phyloP scores from a whole-genome alignment of 192 early-diverging fungal species.

The Gamsiella multidivaricata region DNA sequence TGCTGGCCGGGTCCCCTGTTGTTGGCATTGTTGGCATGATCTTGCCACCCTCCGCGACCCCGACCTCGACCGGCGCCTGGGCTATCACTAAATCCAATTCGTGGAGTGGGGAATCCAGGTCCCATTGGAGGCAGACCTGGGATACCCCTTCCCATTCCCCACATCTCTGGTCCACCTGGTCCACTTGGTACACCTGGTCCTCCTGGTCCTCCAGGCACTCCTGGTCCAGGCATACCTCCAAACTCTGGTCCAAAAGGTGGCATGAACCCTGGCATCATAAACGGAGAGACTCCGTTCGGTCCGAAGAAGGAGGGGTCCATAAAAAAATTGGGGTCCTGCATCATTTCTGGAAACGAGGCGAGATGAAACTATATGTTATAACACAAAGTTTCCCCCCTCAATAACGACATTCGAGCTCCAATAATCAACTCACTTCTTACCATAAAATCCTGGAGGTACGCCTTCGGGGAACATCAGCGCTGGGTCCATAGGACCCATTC shows the following conservation, averaged over 20 bases:
- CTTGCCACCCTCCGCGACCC: slow-evolving; percentile 38
- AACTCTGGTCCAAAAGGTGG: slow-evolving; percentile 46
- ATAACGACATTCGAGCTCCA: too few species aligned
- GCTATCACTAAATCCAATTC: slow-evolving; percentile 45
- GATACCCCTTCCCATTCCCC: slow-evolving; percentile 42
- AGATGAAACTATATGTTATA: too few species aligned
- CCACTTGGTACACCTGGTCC: not conserved
- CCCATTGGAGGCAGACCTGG: slow-evolving; percentile 48
- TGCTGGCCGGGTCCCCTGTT: slow-evolving; percentile 21
- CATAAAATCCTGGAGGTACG: slow-evolving; percentile 43
- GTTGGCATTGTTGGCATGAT: slow-evolving; percentile 5
- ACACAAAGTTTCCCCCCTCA: too few species aligned
- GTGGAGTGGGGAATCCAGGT: slow-evolving; percentile 43
- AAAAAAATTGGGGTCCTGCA: slow-evolving; percentile 41
- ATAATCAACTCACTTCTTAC: too few species aligned
- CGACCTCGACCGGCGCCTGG: slow-evolving; percentile 29
- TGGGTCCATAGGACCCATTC: slow-evolving; percentile 22
- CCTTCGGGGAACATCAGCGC: slow-evolving; percentile 33
- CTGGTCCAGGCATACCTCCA: slow-evolving; percentile 24
- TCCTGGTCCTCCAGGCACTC: slow-evolving; percentile 3
- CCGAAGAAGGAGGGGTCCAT: slow-evolving; percentile 46
- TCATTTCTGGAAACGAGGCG: slow-evolving; percentile 24
- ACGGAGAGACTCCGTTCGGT: slow-evolving; percentile 25
- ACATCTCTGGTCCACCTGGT: slow-evolving; percentile 27
- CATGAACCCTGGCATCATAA: slow-evolving; percentile 46